These are phyloP conservation scores for Vigna radiata DNA, from an alignment of 306 rosid genomes.

Conservation along the genomic window DNA sequence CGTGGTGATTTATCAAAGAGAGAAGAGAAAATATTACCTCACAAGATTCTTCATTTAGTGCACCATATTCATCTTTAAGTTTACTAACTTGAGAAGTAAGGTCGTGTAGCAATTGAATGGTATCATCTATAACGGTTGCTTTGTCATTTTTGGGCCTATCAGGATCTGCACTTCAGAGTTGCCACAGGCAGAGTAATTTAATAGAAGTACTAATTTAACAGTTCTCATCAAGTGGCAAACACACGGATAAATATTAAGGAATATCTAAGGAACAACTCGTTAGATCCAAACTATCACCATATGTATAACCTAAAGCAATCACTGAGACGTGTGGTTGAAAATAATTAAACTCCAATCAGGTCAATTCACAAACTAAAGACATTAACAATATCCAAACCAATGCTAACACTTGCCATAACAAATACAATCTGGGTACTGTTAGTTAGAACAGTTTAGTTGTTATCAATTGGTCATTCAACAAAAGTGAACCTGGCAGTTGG, in stretches of 20 bases:
- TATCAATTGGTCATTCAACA: not conserved
- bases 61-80: slow-evolving; percentile 66
- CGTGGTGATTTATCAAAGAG: slow-evolving; percentile 16
- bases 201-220: slow-evolving; percentile 20
- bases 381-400: slow-evolving; percentile 4
- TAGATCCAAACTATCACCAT: slow-evolving; percentile 4
- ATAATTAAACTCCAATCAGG: slow-evolving; percentile 4
- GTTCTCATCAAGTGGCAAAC: slow-evolving; percentile 12
- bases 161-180: slow-evolving; percentile 71
- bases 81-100: slow-evolving; percentile 76
- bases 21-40: slow-evolving; percentile 59
- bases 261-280: slow-evolving; percentile 11
- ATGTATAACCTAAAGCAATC: not conserved
- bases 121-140: slow-evolving; percentile 77
- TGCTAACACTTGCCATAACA: not conserved
- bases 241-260: not conserved
- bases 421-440: not conserved
- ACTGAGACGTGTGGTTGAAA: slow-evolving; percentile 26
- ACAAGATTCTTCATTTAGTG: slow-evolving; percentile 74
- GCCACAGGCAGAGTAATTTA: slow-evolving; percentile 25
- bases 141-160: slow-evolving; percentile 92
- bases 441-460: not conserved
- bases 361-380: not conserved
- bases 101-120: slow-evolving; percentile 87
- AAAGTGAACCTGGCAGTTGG: not conserved